phyloP scores from a whole-genome alignment of 1,139 yeast species.

The Pichia kudriavzevii region DNA sequence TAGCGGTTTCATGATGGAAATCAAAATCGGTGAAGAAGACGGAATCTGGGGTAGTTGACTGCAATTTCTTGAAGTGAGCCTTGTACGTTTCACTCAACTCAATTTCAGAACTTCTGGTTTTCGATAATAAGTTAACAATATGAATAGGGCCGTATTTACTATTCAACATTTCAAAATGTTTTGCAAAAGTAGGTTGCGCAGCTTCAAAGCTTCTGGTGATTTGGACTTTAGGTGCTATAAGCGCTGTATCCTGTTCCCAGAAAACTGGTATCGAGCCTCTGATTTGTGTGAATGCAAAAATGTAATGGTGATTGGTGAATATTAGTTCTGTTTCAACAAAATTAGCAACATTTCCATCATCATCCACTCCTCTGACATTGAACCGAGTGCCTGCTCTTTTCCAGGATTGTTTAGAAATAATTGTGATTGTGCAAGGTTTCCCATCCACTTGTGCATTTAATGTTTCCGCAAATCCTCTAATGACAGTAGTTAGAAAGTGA shows the following conservation, averaged over 20 bases:
- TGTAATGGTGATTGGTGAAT: slow-evolving; percentile 45
- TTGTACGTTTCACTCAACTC: slow-evolving; percentile 64
- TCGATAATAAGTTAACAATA: slow-evolving; percentile 70
- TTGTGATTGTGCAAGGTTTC: slow-evolving; percentile 55
- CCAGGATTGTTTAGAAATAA: slow-evolving; percentile 91
- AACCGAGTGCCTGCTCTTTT: slow-evolving; percentile 93
- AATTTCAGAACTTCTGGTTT: slow-evolving; percentile 64
- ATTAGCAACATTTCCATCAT: slow-evolving; percentile 90
- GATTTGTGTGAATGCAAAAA: slow-evolving; percentile 76
- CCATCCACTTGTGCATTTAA: slow-evolving; percentile 44
- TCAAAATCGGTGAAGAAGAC: slow-evolving; percentile 75
- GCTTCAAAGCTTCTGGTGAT: slow-evolving; percentile 87
- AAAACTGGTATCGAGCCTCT: slow-evolving; percentile 95
- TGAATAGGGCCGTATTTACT: slow-evolving; percentile 82
- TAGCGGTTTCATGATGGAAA: slow-evolving; percentile 86
- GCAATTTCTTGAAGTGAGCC: slow-evolving; percentile 36
- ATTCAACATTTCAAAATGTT: slow-evolving; percentile 65
- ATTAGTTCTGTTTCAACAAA: slow-evolving; percentile 93
- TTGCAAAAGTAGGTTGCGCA: slow-evolving; percentile 80
- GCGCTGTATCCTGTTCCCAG: slow-evolving; percentile 94
- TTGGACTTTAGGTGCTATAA: slow-evolving; percentile 77
- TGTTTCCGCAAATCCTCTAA: slow-evolving; percentile 91
- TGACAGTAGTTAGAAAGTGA: slow-evolving; percentile 81
- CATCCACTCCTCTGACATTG: slow-evolving; percentile 92
- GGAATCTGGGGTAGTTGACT: slow-evolving; percentile 37